Evolutionary conservation across 495 filamentous ascomycete genomes (phyloP).

Genomic region (Penicillium atrosanguineum): DNA sequence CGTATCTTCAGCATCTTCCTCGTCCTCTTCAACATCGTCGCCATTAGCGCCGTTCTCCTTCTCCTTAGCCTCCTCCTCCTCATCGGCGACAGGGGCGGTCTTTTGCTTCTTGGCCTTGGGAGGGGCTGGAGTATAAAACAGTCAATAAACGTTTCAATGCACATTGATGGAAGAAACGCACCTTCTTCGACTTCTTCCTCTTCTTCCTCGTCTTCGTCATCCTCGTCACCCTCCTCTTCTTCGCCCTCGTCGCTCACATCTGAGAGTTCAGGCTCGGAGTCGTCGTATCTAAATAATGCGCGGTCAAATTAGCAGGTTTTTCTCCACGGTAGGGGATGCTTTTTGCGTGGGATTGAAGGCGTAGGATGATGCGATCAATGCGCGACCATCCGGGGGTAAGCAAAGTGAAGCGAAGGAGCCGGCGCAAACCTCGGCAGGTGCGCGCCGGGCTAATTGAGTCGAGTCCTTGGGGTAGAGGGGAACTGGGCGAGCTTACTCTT

Average conservation of each 20-base stretch:
- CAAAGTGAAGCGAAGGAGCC: background rate
- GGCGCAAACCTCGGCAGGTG: background rate
- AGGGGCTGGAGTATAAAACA: slow-evolving; percentile 22
- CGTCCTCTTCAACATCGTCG: slow-evolving; percentile 28
- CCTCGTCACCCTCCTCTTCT: slow-evolving; percentile 32
- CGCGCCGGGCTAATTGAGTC: background rate
- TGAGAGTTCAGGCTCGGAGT: slow-evolving; percentile 36
- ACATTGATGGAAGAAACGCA: slow-evolving; percentile 6
- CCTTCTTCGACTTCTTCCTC: slow-evolving; percentile 20
- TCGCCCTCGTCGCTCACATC: slow-evolving; percentile 46
- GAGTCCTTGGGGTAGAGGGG: background rate
- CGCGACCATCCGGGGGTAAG: slow-evolving; percentile 3
- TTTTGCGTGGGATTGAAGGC: background rate
- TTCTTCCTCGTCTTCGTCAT: slow-evolving; percentile 19
- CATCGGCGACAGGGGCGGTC: slow-evolving; percentile 15
- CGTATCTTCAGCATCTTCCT: slow-evolving; percentile 28
- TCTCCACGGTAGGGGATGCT: background rate
- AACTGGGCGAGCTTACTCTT: slow-evolving; percentile 50
- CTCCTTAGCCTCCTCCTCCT: slow-evolving; percentile 32
- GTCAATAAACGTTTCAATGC: slow-evolving; percentile 8
- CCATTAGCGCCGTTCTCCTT: slow-evolving; percentile 18
- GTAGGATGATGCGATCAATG: background rate
- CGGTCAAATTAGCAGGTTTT: slow-evolving; percentile 10
- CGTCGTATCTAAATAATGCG: slow-evolving; percentile 45
- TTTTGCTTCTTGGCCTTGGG: slow-evolving; percentile 39